phyloP scores from a whole-genome alignment of 2,329 filamentous ascomycete genomes.

The Pseudogymnoascus sp. region DNA sequence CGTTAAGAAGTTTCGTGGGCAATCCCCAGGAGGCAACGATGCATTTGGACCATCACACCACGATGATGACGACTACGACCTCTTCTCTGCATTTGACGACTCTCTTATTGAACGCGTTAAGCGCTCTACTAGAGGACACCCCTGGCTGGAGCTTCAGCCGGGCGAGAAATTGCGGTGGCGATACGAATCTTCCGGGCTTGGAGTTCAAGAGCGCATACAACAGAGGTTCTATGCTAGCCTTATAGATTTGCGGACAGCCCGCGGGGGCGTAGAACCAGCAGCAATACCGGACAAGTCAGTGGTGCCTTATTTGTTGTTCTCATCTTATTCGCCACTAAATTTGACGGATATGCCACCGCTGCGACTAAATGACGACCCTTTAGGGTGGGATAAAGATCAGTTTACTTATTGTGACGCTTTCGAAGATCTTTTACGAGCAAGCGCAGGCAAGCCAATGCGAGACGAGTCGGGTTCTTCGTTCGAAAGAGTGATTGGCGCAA shows the following conservation, averaged over 20 bases:
- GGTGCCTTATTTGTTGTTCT: conserved; percentile 28
- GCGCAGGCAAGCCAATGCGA: conserved; percentile 5
- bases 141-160: background rate
- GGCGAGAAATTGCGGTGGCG: background rate
- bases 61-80: conserved; percentile 6
- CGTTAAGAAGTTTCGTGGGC: conserved; percentile 14
- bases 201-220: background rate
- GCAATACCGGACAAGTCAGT: conserved; percentile 21
- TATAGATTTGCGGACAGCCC: background rate
- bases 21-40: background rate
- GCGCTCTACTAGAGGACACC: background rate
- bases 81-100: conserved; percentile 1
- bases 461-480: background rate
- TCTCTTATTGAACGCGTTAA: background rate
- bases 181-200: background rate
- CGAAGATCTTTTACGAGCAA: conserved; percentile 25
- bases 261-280: background rate
- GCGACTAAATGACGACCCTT: background rate
- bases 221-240: background rate
- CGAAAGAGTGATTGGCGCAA: background rate
- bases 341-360: conserved; percentile 13
- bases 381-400: background rate
- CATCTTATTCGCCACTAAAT: conserved; percentile 26
- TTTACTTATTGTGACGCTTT: conserved; percentile 26
- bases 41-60: background rate